Evolutionary conservation across 768 basidiomycete genomes (phyloP).

Genomic region (Serendipita sp.): DNA sequence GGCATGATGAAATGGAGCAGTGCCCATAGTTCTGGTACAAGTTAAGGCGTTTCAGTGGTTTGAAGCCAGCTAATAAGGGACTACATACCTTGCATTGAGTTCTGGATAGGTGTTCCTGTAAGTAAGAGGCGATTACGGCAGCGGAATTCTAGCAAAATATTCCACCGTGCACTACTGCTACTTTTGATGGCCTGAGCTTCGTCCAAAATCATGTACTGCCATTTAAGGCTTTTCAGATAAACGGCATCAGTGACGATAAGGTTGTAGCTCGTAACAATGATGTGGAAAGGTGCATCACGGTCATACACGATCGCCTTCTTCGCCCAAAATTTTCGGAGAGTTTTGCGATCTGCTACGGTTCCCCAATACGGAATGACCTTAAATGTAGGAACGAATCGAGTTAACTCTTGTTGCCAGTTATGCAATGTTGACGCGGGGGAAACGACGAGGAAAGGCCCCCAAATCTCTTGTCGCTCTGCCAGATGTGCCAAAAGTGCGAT

Average conservation of each 20-base stretch:
- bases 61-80: neutral
- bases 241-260: slow-evolving; percentile 34
- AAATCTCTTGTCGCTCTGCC: slow-evolving; percentile 93
- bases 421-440: slow-evolving; percentile 94
- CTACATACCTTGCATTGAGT: slow-evolving; percentile 87
- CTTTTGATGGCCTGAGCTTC: slow-evolving; percentile 99
- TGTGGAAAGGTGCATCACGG: slow-evolving; percentile 88
- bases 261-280: slow-evolving; percentile 94
- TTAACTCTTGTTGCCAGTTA: slow-evolving; percentile 98
- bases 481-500: slow-evolving; percentile 92
- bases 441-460: slow-evolving; percentile 98
- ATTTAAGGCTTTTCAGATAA: slow-evolving; percentile 92
- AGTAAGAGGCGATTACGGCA: slow-evolving; percentile 88
- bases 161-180: slow-evolving; percentile 90
- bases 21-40: slow-evolving; percentile 80
- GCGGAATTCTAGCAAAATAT: slow-evolving; percentile 86
- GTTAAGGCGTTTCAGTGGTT: neutral
- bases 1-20: slow-evolving; percentile 99
- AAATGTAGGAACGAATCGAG: slow-evolving; percentile 82
- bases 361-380: slow-evolving; percentile 99
- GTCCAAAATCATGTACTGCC: slow-evolving; percentile 99
- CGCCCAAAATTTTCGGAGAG: slow-evolving; percentile 93
- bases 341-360: slow-evolving; percentile 86
- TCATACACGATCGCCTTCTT: slow-evolving; percentile 93
- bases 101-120: slow-evolving; percentile 97